Base-by-base conservation (phyloP, 2,329 filamentous ascomycete genomes). In the Thelonectria discophora region DNA sequence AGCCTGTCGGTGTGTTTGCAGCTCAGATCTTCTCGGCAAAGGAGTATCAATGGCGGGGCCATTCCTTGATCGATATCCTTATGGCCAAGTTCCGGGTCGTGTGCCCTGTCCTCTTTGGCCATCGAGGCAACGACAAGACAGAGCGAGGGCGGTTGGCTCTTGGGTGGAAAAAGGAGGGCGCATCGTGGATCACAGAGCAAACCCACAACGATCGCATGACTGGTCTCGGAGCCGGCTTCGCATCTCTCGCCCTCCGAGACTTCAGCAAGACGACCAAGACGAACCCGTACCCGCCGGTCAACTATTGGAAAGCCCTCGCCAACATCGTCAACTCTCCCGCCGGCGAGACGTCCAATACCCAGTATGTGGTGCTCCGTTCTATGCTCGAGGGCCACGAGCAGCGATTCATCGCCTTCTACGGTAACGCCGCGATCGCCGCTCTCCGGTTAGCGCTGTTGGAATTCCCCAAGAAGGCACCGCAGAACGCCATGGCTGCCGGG, bases 31-130 rank as follows among this genome's bases (percentile, higher is more conserved):
- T 96, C 74, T 90, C 91, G 1, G 82, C 85, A 54, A 82, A 86
- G 17, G 82, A 86, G 15, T 90, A 92, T 72, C 81, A 85, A 55
- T 91, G 88, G 83, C 84, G 88, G 52, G 89, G 87, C 9, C 78
- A 84, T 49, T 84, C 89, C 1, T 81, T 97, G 60, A 89, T 93
- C 54, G 92, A 96, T 73, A 91, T 98, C 61, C 82, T 98, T 30
- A 89, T 97, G 71, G 82, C 94, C 56, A 97, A 98, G 76, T 91
- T 92, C 71, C 88, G 93, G 62, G 82, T 91, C 15, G 83, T 87
- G 3, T 97, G 93, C 70, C 94, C 95, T 0, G 89, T 93, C 1
- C 81, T 99, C 0, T 98, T 96, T 74, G 94, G 94, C 17, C 87
- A 94, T 66, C 84, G 87, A 45, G 94, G 92, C 21, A 88, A 82